A percentile compares a stretch with the other conserved stretches of the same genome.
Conservation (phyloP, 345 rosid genomes). For the Syzygium aqueum region DNA sequence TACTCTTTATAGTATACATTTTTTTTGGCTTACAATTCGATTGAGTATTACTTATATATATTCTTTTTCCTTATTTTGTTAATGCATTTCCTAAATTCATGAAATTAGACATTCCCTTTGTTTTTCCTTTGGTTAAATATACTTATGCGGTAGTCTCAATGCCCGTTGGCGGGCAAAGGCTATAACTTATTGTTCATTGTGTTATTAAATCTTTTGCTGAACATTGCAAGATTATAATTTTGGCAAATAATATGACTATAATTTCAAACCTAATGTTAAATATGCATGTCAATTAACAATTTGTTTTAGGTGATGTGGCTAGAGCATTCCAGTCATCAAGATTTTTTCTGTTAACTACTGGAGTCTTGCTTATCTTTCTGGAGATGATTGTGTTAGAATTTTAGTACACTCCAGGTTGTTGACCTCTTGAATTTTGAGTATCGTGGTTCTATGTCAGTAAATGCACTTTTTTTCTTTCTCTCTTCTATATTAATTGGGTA, state of each 20-base stretch:
- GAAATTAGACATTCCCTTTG: neutral
- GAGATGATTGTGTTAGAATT: too few relatives aligned
- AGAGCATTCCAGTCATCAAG: too few relatives aligned
- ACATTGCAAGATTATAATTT: neutral
- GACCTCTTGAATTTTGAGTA: too few relatives aligned
- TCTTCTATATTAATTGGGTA: too few relatives aligned
- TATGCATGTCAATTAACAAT: too few relatives aligned
- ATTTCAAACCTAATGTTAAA: neutral
- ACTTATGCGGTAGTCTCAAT: neutral
- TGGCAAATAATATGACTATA: neutral
- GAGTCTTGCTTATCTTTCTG: too few relatives aligned
- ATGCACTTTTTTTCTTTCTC: too few relatives aligned
- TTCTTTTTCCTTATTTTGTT: neutral
- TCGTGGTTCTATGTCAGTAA: too few relatives aligned
- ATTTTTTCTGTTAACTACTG: too few relatives aligned
- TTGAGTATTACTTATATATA: neutral
- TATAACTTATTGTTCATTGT: neutral
- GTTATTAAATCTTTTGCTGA: too few relatives aligned
- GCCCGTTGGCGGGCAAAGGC: neutral
- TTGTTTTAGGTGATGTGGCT: too few relatives aligned
- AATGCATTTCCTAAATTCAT: neutral
- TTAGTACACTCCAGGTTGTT: too few relatives aligned
- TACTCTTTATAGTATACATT: neutral
- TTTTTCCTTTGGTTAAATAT: neutral
- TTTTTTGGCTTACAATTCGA: neutral